Conservation (phyloP, 345 rosid genomes). For the Linum trigynum region DNA sequence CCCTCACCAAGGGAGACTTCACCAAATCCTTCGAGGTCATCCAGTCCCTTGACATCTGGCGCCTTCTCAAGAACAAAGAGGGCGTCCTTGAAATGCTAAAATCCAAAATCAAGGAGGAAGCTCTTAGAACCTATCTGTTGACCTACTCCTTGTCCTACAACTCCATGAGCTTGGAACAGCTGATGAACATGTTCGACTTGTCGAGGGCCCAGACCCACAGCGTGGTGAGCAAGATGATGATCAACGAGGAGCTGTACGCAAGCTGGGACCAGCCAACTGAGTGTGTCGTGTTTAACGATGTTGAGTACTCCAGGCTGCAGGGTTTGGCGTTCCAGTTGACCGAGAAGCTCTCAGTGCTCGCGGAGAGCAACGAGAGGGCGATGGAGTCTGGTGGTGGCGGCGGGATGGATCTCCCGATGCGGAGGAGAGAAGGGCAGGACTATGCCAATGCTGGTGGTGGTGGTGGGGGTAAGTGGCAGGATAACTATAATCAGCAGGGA, state of each 20-base stretch:
- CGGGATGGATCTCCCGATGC: slow-evolving; percentile 46
- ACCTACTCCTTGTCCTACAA: slow-evolving; percentile 53
- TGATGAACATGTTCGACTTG: slow-evolving; percentile 71
- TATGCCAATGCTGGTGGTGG: slow-evolving; percentile 35
- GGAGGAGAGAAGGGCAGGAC: slow-evolving; percentile 65
- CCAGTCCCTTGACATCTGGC: slow-evolving; percentile 74
- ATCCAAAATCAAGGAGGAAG: slow-evolving; percentile 80
- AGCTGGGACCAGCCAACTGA: slow-evolving; percentile 86
- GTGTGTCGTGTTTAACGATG: slow-evolving; percentile 64
- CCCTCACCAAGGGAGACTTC: slow-evolving; percentile 66
- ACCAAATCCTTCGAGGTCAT: slow-evolving; percentile 53
- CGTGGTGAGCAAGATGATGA: slow-evolving; percentile 80
- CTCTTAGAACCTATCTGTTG: slow-evolving; percentile 67
- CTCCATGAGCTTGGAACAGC: slow-evolving; percentile 55
- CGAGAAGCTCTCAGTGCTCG: slow-evolving; percentile 56
- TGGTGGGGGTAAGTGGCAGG: slow-evolving; percentile 60
- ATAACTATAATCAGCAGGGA: slow-evolving; percentile 11
- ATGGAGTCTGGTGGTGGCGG: slow-evolving; percentile 66
- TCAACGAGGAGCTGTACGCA: slow-evolving; percentile 63
- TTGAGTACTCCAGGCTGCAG: slow-evolving; percentile 62
- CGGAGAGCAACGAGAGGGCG: slow-evolving; percentile 78
- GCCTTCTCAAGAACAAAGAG: slow-evolving; percentile 50
- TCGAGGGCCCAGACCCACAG: slow-evolving; percentile 46
- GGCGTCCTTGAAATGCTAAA: slow-evolving; percentile 59
- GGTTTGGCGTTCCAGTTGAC: slow-evolving; percentile 70